These are phyloP conservation scores for Polyporus arcularius DNA, from an alignment of 768 basidiomycete genomes.

Conservation along the genomic window DNA sequence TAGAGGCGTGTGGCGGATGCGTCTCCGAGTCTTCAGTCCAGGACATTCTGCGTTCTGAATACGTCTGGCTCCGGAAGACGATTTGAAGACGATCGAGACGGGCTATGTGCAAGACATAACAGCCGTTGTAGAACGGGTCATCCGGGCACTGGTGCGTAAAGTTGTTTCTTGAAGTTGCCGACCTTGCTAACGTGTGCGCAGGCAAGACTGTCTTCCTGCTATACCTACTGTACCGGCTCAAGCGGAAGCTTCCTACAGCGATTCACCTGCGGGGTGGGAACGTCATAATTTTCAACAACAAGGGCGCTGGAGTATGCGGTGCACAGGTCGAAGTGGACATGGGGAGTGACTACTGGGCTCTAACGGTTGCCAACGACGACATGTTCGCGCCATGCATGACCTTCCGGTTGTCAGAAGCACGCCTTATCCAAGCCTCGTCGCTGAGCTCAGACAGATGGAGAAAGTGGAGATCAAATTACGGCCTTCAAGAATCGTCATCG, in stretches of 20 bases:
- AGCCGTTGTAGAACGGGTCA: no score
- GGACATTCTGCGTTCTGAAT: no score
- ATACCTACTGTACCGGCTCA: background rate
- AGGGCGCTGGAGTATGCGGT: background rate
- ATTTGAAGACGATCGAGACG: no score
- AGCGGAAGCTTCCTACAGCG: conserved; percentile 1
- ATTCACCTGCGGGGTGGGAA: background rate
- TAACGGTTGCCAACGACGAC: background rate
- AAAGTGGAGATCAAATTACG: background rate
- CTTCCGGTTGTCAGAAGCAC: background rate
- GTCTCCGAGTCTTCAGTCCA: no score
- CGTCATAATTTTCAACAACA: background rate
- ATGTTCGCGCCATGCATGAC: background rate
- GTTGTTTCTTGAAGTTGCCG: no score
- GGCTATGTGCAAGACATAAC: no score
- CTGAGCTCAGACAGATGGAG: background rate
- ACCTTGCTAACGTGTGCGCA: no score
- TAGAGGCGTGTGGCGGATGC: no score
- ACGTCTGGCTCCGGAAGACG: no score
- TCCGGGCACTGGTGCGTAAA: no score
- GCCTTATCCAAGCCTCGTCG: background rate
- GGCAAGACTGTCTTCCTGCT: no score
- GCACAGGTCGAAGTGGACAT: background rate
- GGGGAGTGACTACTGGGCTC: background rate
- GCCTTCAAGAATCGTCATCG: background rate